Evolutionary conservation across 495 filamentous ascomycete genomes (phyloP).

Genomic region (Cudoniella acicularis): DNA sequence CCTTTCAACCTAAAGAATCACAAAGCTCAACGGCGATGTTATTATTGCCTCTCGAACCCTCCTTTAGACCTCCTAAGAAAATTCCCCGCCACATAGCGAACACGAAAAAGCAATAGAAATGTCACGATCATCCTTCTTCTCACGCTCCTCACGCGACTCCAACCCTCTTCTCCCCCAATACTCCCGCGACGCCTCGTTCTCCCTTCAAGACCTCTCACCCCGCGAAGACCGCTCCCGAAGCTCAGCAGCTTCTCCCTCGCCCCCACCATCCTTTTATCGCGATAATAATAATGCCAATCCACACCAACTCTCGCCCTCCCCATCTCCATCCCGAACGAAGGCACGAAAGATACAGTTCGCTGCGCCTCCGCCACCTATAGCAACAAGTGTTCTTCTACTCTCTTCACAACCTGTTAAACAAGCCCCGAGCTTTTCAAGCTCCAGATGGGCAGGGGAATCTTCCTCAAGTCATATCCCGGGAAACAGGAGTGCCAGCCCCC

Average conservation of each 20-base stretch:
- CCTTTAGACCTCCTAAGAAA: neutral
- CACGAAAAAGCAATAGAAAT: neutral
- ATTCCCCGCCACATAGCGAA: neutral
- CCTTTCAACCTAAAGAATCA: no score
- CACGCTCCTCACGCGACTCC: conserved; percentile 16
- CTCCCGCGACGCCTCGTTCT: conserved; percentile 12
- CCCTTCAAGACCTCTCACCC: conserved; percentile 20
- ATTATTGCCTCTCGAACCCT: neutral
- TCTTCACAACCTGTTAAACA: neutral
- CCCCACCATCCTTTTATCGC: conserved; percentile 23
- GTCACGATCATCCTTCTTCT: conserved; percentile 19
- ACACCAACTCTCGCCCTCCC: conserved; percentile 4
- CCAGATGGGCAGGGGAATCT: neutral
- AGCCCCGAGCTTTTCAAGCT: neutral
- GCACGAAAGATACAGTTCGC: conserved; percentile 21
- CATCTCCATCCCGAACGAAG: neutral
- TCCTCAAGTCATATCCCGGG: neutral
- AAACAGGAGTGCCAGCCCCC: neutral
- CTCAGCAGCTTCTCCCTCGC: conserved; percentile 10
- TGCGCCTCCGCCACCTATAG: conserved; percentile 25
- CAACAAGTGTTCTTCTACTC: conserved; percentile 5
- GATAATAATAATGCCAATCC: conserved; percentile 4
- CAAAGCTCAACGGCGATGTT: no score
- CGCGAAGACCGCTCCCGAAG: neutral
- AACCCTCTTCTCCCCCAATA: conserved; percentile 19